Evolutionary conservation across 305 asterid genomes (phyloP).

Genomic region (Plantago lanceolata): DNA sequence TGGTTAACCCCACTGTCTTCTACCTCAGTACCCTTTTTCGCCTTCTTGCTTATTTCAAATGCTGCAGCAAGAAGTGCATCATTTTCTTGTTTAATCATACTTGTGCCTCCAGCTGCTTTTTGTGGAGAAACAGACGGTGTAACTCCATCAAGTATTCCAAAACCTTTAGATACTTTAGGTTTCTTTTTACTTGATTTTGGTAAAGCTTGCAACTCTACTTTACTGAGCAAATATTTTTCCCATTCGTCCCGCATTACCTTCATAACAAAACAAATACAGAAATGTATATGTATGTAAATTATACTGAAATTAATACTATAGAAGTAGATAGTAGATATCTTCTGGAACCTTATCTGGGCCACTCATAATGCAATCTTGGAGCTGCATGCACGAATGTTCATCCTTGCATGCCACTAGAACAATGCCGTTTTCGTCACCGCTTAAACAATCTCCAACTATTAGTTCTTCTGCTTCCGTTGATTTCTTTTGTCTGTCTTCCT

Average conservation of each 20-base stretch:
- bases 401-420: conserved; percentile 93
- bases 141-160: conserved; percentile 83
- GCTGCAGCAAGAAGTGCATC: conserved; percentile 89
- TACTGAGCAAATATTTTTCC: conserved; percentile 87
- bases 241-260: conserved; percentile 93
- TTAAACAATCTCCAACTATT: conserved; percentile 28
- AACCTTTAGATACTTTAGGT: conserved; percentile 72
- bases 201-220: conserved; percentile 82
- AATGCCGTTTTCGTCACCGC: conserved; percentile 43
- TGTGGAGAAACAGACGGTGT: conserved; percentile 56
- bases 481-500: conserved; percentile 64
- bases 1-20: conserved; percentile 36
- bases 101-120: conserved; percentile 64
- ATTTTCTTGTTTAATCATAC: conserved; percentile 79
- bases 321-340: not conserved
- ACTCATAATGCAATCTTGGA: conserved; percentile 70
- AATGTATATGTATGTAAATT: conserved; percentile 16
- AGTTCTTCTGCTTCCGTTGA: conserved; percentile 40
- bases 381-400: conserved; percentile 86
- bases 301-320: not conserved
- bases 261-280: conserved; percentile 16
- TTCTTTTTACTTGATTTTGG: conserved; percentile 79
- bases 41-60: conserved; percentile 52
- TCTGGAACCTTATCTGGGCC: conserved; percentile 58
- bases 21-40: conserved; percentile 36